Base-by-base conservation (phyloP, 768 basidiomycete genomes). In the Guyanaporus albipodus region DNA sequence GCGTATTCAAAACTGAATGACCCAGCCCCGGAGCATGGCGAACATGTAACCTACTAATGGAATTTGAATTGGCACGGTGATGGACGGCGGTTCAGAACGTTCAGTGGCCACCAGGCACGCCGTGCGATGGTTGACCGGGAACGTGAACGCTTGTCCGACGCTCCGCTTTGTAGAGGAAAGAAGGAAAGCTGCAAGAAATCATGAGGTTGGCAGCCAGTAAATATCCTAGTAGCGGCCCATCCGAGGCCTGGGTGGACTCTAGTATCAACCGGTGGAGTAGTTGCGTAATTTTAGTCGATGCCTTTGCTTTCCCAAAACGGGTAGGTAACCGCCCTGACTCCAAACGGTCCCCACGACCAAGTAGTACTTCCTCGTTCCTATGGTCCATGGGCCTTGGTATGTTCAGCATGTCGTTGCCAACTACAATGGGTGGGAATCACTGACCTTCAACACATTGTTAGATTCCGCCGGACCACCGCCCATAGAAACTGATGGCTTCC, bases 31-130 rank as follows among this genome's bases (percentile, higher is more conserved):
- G 46, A 46, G 27, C 41, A 38, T 52, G 49, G 44, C 7, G 9
- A 27, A 3, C 27, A 10, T 33, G 49, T 14, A 32, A 10, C 35
- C 47, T 32, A 29, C 28, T 29, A 53, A n/a, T n/a, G 29, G 31
- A 58, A 58, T 44, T 60, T 46, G 37, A 61, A 54, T 58, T 50
- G 52, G 54, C 35, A 47, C n/a, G n/a, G n/a, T 38, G 44, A 23
- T 28, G 35, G 28, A 8, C 34, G 34, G 40, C 40, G 22, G 32
- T n/a, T n/a, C n/a, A n/a, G n/a, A n/a, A n/a, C n/a, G n/a, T n/a
- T n/a, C n/a, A n/a, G n/a, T n/a, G 9, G 31, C n/a, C 17, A 19
- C 19, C 18, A 10, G 8, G n/a, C 51, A 50, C 37, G 52, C 48
- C 51, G 43, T 49, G 24, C 21, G 15, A 26, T 6, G 15, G 21